Base-by-base conservation (phyloP, 352 stramenopile species). In the Elongisporangium senticosum region DNA sequence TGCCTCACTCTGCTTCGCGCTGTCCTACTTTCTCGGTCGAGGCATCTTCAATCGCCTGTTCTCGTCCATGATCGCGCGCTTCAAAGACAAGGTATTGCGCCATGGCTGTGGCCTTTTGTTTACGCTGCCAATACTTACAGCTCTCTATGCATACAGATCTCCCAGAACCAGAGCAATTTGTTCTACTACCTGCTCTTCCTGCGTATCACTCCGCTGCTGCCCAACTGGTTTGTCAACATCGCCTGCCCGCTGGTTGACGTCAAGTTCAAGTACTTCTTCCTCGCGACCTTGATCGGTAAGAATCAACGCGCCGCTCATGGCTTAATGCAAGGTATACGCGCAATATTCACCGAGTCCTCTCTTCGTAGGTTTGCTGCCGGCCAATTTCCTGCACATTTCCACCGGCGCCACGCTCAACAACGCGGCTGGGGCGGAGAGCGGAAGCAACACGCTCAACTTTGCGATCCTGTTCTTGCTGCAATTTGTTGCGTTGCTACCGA, bases 121-220 rank as follows among this genome's bases (percentile, higher is more conserved):
- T 26, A 53, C 6, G 23, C 4, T 50, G 49, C 1, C 6, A n/a
- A 56, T 53, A 37, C 19, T 51, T 4, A 43, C 47, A 24, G n/a
- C n/a, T 50, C 52, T 2, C 39, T 62, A 7, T 53, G n/a, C 15
- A 8, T 17, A 40, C 55, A 86, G 75, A 92, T 96, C 47, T 74
- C 75, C 13, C 79, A 91, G 53, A 95, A 96, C 66, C 79, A 86
- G 53, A 58, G 65, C 47, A 95, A 95, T 55, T 50, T 96, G 26
- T 91, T 96, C 51, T 96, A 93, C 69, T 96, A 96, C 64, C 58
- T 96, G 61, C 67, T 96, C n/a, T 96, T 96, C 61, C 71, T 96
- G 47, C 77, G 87, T 20, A 89, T 96, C 62, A 96, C 87, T 22
- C 87, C 87, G 21, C 55, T 96, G 43, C 61, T 96, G 55, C 87